Base-by-base conservation (phyloP, 148 eudicot genomes). In the Tetragonia tetragonoides region DNA sequence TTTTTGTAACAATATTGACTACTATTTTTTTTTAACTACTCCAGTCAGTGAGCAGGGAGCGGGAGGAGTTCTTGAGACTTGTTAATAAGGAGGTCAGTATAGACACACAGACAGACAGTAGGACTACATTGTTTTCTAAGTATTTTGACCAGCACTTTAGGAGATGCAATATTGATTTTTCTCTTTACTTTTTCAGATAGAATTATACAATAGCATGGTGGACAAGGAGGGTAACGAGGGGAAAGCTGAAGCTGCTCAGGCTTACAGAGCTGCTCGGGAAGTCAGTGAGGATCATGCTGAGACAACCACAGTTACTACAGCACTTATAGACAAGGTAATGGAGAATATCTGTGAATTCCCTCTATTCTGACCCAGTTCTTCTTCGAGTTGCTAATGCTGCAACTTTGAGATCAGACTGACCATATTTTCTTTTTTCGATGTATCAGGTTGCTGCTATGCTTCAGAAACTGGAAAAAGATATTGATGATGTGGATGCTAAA, bases 11-110 rank as follows among this genome's bases (percentile, higher is more conserved):
- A 54, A 67, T 42, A 47, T 66, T 77, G 53, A 72, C 83, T 78
- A 68, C 21, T 68, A 53, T 68, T 77, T 76, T 28, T 75, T 59
- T 63, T 69, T 40, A 10, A 54, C 74, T 17, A 3, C 80, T 70
- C 70, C 82, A 92, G 97, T 92, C 94, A 15, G 97, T 92, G 79
- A 92, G 89, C 92, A 86, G 84, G 87, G 97, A 92, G 86, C 94
- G 97, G 51, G 92, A 90, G 82, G 97, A 92, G 74, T 92, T 92
- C 79, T 75, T 92, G 83, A 88, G 91, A 83, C 97, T 92, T 78
- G 94, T 92, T 60, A 89, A 88, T 67, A 90, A 86, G 77, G 97
- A 92, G 97, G 97, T 92, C 80, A 59, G 76, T 78, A 20, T 12
- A 66, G 40, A 44, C 20, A 10, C 2, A 10, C 14, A n/a, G n/a